A percentile compares a stretch with the other conserved stretches of the same genome.
Conservation (phyloP, 148 eudicot species). For the Bassia scoparia region DNA sequence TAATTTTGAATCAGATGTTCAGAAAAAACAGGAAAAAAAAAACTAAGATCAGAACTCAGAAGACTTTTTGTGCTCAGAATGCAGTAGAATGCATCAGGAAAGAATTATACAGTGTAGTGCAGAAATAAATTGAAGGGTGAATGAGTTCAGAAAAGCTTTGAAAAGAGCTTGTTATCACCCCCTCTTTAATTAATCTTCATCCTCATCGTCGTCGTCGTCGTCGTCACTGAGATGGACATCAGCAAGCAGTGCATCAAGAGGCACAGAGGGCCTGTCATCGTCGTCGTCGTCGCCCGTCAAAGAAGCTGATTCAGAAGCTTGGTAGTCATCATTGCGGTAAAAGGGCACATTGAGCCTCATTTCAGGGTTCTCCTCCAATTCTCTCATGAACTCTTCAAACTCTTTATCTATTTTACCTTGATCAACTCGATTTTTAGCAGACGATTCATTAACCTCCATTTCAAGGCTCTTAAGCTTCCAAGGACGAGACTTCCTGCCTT, state of each 20-base stretch:
- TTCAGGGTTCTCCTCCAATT: constrained; percentile 44
- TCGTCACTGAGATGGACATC: neutral
- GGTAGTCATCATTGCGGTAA: neutral
- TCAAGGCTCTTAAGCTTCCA: constrained; percentile 65
- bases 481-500: constrained; percentile 48
- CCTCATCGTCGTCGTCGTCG: neutral
- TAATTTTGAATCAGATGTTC: too few species aligned
- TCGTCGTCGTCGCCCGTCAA: neutral
- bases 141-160: too few species aligned
- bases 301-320: neutral
- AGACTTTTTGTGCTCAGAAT: too few species aligned
- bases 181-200: neutral
- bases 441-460: constrained; percentile 50
- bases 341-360: neutral
- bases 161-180: too few species aligned
- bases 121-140: too few species aligned
- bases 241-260: neutral
- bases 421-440: constrained; percentile 30
- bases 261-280: neutral
- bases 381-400: constrained; percentile 57
- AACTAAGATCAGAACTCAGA: too few species aligned
- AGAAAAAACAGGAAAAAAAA: too few species aligned
- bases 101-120: too few species aligned
- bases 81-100: too few species aligned
- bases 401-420: constrained; percentile 45